Evolutionary conservation across 2,329 filamentous ascomycete species (phyloP).

Genomic region (Spiromastix sp.): DNA sequence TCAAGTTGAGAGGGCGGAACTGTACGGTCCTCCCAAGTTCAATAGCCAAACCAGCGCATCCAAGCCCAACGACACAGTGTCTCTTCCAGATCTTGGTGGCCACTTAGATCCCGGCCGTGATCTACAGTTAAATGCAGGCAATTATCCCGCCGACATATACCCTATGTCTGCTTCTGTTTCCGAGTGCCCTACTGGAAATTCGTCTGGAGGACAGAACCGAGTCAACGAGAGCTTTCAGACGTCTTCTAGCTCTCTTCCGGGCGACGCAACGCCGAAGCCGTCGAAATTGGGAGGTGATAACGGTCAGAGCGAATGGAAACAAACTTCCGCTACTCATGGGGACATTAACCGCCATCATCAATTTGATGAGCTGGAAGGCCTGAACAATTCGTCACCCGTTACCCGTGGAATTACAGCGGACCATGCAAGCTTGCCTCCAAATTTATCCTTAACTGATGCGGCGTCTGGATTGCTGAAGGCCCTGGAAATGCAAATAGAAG

Average conservation of each 20-base stretch:
- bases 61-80: no score
- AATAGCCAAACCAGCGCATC: no score
- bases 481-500: slow-evolving; percentile 17
- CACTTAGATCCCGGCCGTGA: no score
- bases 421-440: background rate
- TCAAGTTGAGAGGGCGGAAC: no score
- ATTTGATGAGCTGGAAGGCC: background rate
- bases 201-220: background rate
- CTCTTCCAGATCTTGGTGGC: no score
- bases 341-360: background rate
- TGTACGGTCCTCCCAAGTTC: no score
- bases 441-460: slow-evolving; percentile 19
- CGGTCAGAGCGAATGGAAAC: background rate
- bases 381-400: slow-evolving; percentile 3
- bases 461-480: slow-evolving; percentile 23
- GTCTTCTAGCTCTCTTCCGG: no score
- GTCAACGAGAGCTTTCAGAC: no score
- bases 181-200: background rate
- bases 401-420: background rate
- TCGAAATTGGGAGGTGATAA: background rate
- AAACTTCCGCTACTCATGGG: background rate
- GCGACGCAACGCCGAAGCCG: no score
- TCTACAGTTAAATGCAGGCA: no score
- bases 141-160: background rate
- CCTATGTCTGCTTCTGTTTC: background rate